Percentiles rank a stretch among this genome's conserved stretches.
Evolutionary conservation across 1,139 yeast species (phyloP).

Genomic region (Magnusiomyces tetraspermus): DNA sequence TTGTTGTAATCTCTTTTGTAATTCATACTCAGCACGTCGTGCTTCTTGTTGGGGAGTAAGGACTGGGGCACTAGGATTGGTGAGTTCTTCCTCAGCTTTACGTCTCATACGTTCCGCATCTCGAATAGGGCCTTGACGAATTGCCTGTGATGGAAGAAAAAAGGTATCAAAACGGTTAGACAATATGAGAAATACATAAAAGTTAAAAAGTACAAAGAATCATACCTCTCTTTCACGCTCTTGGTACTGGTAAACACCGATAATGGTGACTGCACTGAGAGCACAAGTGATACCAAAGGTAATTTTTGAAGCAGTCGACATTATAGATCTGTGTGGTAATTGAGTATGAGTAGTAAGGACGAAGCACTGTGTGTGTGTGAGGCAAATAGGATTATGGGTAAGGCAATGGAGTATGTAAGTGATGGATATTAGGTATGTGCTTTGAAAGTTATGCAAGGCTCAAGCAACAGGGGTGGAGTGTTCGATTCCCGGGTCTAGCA

Average conservation of each 20-base stretch:
- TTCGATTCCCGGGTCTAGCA: too few species aligned
- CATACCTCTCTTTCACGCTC: slow-evolving; percentile 46
- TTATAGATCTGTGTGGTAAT: too few species aligned
- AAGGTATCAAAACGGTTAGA: neutral
- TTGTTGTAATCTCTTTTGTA: slow-evolving; percentile 58
- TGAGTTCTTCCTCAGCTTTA: slow-evolving; percentile 37
- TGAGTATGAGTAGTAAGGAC: too few species aligned
- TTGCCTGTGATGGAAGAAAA: slow-evolving; percentile 31
- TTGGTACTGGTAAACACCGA: slow-evolving; percentile 62
- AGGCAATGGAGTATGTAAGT: too few species aligned
- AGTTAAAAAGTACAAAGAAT: neutral
- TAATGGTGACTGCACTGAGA: slow-evolving; percentile 49
- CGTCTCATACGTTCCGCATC: slow-evolving; percentile 56
- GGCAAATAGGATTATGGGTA: too few species aligned
- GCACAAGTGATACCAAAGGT: slow-evolving; percentile 54
- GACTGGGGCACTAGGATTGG: slow-evolving; percentile 24
- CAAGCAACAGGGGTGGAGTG: too few species aligned
- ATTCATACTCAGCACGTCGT: slow-evolving; percentile 65
- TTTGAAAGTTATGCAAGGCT: too few species aligned
- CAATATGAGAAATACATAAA: too few species aligned
- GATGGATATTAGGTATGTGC: too few species aligned
- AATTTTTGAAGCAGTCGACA: slow-evolving; percentile 39
- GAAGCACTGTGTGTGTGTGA: too few species aligned
- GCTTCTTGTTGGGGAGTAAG: slow-evolving; percentile 38
- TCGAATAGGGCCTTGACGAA: slow-evolving; percentile 71